phyloP scores from a whole-genome alignment of 2,329 filamentous ascomycete genomes.

The Aspergillus sergii region DNA sequence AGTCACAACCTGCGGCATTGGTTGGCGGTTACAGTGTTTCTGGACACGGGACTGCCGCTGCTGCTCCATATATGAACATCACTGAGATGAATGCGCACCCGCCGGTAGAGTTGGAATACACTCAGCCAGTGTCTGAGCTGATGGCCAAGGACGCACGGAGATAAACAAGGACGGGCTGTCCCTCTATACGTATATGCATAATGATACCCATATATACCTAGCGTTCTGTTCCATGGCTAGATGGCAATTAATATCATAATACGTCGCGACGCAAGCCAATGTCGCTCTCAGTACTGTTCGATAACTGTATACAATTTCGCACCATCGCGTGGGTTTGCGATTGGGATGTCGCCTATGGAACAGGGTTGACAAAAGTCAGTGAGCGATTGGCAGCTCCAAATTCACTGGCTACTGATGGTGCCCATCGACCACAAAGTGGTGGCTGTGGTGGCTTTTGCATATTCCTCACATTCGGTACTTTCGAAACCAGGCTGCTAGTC shows the following conservation, averaged over 20 bases:
- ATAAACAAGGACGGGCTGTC: neutral
- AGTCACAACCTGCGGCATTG: neutral
- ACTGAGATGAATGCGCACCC: neutral
- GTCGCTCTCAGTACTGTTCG: too few species aligned
- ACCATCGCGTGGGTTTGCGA: too few species aligned
- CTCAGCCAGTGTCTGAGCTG: neutral
- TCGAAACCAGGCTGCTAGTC: too few species aligned
- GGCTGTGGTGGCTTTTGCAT: fast-evolving
- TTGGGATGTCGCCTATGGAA: too few species aligned
- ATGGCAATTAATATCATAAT: neutral
- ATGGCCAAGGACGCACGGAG: neutral
- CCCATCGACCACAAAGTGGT: too few species aligned
- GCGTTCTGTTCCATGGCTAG: neutral
- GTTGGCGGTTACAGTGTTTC: neutral
- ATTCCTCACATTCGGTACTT: fast-evolving
- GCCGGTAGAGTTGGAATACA: neutral
- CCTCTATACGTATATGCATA: neutral
- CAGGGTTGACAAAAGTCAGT: fast-evolving
- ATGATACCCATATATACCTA: too few species aligned
- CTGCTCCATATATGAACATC: neutral
- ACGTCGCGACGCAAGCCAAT: neutral
- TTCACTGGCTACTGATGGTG: too few species aligned
- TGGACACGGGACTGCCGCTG: neutral
- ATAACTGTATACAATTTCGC: too few species aligned
- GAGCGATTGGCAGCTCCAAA: too few species aligned